phyloP scores from a whole-genome alignment of 1,284 basidiomycete genomes.

The Fomitopsis pinicola region DNA sequence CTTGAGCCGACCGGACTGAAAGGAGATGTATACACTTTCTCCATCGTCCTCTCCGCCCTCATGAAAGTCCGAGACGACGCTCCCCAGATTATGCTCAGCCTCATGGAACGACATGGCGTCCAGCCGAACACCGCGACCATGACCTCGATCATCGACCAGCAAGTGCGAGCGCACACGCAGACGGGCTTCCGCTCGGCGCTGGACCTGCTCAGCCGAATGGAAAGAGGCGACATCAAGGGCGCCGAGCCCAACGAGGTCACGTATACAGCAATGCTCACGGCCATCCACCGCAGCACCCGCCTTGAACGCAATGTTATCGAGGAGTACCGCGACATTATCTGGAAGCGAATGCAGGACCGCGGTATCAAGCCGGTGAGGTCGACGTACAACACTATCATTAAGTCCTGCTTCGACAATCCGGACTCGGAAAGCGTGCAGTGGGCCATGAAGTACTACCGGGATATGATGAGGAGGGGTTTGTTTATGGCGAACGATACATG shows the following conservation, averaged over 20 bases:
- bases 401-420: constrained; percentile 51
- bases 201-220: constrained; percentile 68
- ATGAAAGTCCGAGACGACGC: constrained; percentile 65
- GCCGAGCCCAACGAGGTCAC: constrained; percentile 66
- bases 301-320: constrained; percentile 37
- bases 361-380: constrained; percentile 51
- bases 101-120: constrained; percentile 75
- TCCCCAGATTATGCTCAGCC: constrained; percentile 51
- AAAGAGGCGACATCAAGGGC: constrained; percentile 43
- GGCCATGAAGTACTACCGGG: constrained; percentile 59
- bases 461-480: constrained; percentile 54
- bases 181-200: constrained; percentile 59
- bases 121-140: constrained; percentile 70
- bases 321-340: constrained; percentile 45
- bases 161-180: constrained; percentile 52
- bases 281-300: constrained; percentile 52
- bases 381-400: constrained; percentile 75
- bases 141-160: constrained; percentile 69
- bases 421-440: constrained; percentile 43
- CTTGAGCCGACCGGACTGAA: constrained; percentile 49
- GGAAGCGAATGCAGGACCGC: constrained; percentile 54
- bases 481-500: constrained; percentile 63
- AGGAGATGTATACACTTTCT: constrained; percentile 79
- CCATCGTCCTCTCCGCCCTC: constrained; percentile 73
- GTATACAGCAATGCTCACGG: constrained; percentile 65